phyloP scores from a whole-genome alignment of 2,329 filamentous ascomycete genomes.

The Colletotrichum horii region DNA sequence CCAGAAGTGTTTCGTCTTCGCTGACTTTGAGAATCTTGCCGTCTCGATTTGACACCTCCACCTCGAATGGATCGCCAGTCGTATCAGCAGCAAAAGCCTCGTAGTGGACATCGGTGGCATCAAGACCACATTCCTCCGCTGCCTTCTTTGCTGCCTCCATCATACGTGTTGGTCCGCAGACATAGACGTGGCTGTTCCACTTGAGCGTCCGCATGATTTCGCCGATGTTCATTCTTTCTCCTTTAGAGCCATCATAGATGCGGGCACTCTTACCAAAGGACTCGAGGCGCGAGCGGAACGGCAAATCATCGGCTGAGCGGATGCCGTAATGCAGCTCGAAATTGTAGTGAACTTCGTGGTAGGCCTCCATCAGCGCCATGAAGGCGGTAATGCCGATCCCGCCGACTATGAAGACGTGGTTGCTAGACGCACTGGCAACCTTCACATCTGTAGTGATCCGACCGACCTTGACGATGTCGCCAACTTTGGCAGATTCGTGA shows the following conservation, averaged over 20 bases:
- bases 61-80: conserved; percentile 65
- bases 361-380: conserved; percentile 49
- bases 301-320: conserved; percentile 53
- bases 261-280: conserved; percentile 45
- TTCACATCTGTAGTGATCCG: conserved; percentile 56
- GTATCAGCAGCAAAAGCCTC: conserved; percentile 62
- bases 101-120: conserved; percentile 60
- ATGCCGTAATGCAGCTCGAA: conserved; percentile 65
- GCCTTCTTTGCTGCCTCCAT: conserved; percentile 55
- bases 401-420: conserved; percentile 67
- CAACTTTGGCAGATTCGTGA: conserved; percentile 51
- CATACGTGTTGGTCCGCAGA: conserved; percentile 64
- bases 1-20: conserved; percentile 54
- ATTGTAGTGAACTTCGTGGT: conserved; percentile 50
- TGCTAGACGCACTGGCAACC: conserved; percentile 50
- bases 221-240: conserved; percentile 57
- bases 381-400: conserved; percentile 74
- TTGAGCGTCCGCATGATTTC: conserved; percentile 48
- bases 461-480: conserved; percentile 56
- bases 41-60: conserved; percentile 48
- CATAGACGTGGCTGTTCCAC: conserved; percentile 64
- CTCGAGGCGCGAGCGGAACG: conserved; percentile 56
- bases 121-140: conserved; percentile 46
- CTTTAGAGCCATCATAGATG: conserved; percentile 58
- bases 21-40: conserved; percentile 49